Percentiles rank a stretch among this genome's conserved stretches.
phyloP scores from a whole-genome alignment of 1,139 yeast species.

The Blastobotrys persicus region DNA sequence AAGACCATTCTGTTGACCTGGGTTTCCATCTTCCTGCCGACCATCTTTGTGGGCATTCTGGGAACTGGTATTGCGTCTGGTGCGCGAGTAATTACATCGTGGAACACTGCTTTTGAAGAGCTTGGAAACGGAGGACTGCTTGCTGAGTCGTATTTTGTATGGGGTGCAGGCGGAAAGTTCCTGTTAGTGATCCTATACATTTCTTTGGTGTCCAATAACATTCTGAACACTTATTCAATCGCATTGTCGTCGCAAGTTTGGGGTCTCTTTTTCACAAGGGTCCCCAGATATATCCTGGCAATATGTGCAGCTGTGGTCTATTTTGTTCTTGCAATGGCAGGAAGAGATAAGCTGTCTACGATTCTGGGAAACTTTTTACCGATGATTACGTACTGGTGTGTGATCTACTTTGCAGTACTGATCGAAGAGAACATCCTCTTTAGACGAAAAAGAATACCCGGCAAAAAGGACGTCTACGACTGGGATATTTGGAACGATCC shows the following conservation, averaged over 20 bases:
- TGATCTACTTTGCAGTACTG: slow-evolving; percentile 71
- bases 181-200: slow-evolving; percentile 65
- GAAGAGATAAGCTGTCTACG: slow-evolving; percentile 69
- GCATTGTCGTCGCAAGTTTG: slow-evolving; percentile 77
- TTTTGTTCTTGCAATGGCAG: slow-evolving; percentile 56
- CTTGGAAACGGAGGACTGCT: slow-evolving; percentile 80
- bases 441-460: slow-evolving; percentile 50
- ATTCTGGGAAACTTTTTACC: slow-evolving; percentile 87
- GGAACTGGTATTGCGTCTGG: slow-evolving; percentile 72
- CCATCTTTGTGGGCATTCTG: slow-evolving; percentile 71
- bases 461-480: slow-evolving; percentile 34
- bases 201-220: slow-evolving; percentile 76
- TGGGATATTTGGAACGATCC: slow-evolving; percentile 67
- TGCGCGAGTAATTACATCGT: slow-evolving; percentile 55
- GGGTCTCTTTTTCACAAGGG: slow-evolving; percentile 55
- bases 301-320: slow-evolving; percentile 62
- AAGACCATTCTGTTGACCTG: slow-evolving; percentile 63
- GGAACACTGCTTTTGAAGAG: slow-evolving; percentile 56
- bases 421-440: slow-evolving; percentile 75
- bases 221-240: slow-evolving; percentile 77
- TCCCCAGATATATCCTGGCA: slow-evolving; percentile 83
- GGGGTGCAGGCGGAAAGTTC: slow-evolving; percentile 81
- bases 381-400: slow-evolving; percentile 92
- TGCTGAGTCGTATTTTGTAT: slow-evolving; percentile 62
- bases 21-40: slow-evolving; percentile 66